Base-by-base conservation (phyloP, 179 eudicot species). In the Beta macrorhiza region DNA sequence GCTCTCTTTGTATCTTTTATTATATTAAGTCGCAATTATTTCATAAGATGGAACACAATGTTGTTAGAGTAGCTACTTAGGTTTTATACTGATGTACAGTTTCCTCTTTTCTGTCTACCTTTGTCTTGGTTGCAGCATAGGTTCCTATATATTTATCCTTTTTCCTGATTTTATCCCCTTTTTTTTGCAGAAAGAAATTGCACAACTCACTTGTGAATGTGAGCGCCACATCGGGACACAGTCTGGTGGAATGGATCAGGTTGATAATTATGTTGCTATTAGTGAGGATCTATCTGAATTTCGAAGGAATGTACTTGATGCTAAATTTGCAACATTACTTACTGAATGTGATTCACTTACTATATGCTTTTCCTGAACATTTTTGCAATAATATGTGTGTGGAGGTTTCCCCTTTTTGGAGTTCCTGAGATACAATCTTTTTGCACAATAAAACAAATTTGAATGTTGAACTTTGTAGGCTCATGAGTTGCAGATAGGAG, bases 231-330 rank as follows among this genome's bases (percentile, higher is more conserved):
- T 97, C 64, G 99, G 99, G 47, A 97, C 98, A n/a, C 99, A 97
- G 55, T 94, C 98, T 85, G 99, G 99, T 83, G 99, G 99, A 79
- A 97, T 97, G 99, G 99, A 97, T 82, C 99, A 97, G 97, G 98
- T 95, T 77, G 84, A 70, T 76, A 37, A 45, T 4, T 69, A 15
- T 1, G 59, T 29, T 59, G 3, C 45, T 77, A 55, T 58, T 52
- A 6, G 3, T 45, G 57, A 19, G 47, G 57, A 72, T 52, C 37
- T 17, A 17, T 25, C 25, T 25, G 25, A 25, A 25, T 25, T 25
- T 25, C 25, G 25, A 25, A 25, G 25, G 25, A 25, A 25, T 25
- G 25, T 25, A 25, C 25, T 25, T 25, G 25, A 25, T 25, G 25
- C 13, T 16, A 79, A 45, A 12, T 71, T 17, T 52, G 52, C 45